A percentile compares a stretch with the other conserved stretches of the same genome.
Conservation (phyloP, 2,329 filamentous ascomycete genomes). For the Colletotrichum sp. region DNA sequence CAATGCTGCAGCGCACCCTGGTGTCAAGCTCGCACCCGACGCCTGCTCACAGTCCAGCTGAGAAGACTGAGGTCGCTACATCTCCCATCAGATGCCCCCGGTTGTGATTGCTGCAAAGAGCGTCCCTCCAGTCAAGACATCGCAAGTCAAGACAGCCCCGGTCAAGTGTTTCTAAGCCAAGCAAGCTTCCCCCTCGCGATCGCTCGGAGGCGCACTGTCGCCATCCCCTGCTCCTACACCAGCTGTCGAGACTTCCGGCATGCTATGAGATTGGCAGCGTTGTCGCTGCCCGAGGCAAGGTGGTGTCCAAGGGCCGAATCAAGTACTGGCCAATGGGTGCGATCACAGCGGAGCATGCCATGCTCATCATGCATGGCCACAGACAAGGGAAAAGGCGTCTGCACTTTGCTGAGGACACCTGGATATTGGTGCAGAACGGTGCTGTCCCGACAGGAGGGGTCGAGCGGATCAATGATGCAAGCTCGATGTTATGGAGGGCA, state of each 20-base stretch:
- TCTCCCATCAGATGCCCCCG: slow-evolving; percentile 23
- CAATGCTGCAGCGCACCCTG: neutral
- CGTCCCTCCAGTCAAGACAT: slow-evolving; percentile 21
- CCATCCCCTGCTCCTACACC: neutral
- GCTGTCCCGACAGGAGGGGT: too few relatives aligned
- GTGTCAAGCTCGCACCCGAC: slow-evolving; percentile 20
- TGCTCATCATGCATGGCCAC: too few relatives aligned
- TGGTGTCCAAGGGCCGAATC: too few relatives aligned
- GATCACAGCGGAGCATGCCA: too few relatives aligned
- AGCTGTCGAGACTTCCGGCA: neutral
- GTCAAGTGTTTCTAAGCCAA: slow-evolving; percentile 26
- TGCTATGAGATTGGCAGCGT: too few relatives aligned
- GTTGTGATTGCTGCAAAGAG: slow-evolving; percentile 23
- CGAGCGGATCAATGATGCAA: too few relatives aligned
- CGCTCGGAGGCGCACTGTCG: neutral
- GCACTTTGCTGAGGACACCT: too few relatives aligned
- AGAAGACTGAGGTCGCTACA: neutral
- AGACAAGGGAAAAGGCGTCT: too few relatives aligned
- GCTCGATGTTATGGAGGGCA: too few relatives aligned
- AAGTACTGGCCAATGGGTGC: too few relatives aligned
- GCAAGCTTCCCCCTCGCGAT: slow-evolving; percentile 21
- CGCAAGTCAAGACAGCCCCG: slow-evolving; percentile 18
- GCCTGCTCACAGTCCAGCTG: slow-evolving; percentile 24
- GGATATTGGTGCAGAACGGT: too few relatives aligned
- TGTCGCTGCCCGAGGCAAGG: too few relatives aligned